Evolutionary conservation across 805 yeast species (phyloP), one percentile per base, ranked within the genome.

Genomic region (Saturnispora zaruensis): DNA sequence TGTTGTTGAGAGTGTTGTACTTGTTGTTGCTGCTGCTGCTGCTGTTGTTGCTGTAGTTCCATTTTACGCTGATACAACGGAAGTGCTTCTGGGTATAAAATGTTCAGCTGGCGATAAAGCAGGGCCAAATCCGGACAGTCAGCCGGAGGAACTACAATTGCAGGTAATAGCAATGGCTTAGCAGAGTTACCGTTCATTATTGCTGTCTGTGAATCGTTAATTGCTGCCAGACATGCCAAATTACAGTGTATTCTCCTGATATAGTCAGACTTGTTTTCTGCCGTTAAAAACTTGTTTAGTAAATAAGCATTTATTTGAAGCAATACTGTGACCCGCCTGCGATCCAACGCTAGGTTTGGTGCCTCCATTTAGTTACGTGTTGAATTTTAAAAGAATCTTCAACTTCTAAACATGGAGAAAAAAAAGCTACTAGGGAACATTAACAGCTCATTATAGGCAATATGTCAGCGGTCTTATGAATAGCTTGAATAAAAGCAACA

Each of bases 61-160:
- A 59, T 55, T 21, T 61, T 57, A 42, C 60, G 54, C 45, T 61
- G 66, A 51, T 57, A 63, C 36, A 62, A 53, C 4, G 62, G 59
- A 45, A 60, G 51, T 5, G 79, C 79, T 52, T 78, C 82, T 0
- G 81, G 81, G 53, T 77, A 78, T 34, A 78, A 58, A 47, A 72
- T 62, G 43, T 61, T 60, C 46, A 64, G 51, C 9, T 54, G 20
- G 45, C 67, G 66, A 59, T 78, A 78, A 38, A 73, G 67, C 36
- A 69, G 73, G 46, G 66, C 65, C 41, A 78, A 65, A 55, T 77
- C 82, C 0, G 81, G 80, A 65, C 77, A 68, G 42, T 76, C 81
- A 3, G 71, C 71, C 6, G 82, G 82, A 5, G 84, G 74, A 1
- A 76, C 66, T 51, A 77, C 69, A 38, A 78, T 74, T 28, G 73